phyloP scores from a whole-genome alignment of 164 flowering plant genomes.

The Echeveria elegans region DNA sequence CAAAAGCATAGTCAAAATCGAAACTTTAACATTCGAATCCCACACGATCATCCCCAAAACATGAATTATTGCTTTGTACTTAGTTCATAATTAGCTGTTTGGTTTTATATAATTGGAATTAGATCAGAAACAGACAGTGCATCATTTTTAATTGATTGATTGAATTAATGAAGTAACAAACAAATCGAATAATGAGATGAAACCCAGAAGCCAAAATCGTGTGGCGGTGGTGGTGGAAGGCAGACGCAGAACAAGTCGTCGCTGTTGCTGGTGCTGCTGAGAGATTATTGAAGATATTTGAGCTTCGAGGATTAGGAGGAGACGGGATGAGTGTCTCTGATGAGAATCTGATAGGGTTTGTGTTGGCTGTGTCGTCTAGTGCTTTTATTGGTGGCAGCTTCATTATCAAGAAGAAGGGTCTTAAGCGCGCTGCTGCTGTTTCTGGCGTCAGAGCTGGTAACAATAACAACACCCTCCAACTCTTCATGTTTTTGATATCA shows the following conservation, averaged over 20 bases:
- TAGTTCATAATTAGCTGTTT: background rate
- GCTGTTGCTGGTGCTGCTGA: too few relatives aligned
- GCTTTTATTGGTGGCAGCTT: conserved; percentile 72
- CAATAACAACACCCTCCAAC: too few relatives aligned
- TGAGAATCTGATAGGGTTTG: background rate
- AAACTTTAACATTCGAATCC: background rate
- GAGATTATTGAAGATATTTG: too few relatives aligned
- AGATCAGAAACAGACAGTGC: background rate
- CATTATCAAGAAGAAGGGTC: conserved; percentile 80
- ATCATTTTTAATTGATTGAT: background rate
- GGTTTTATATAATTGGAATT: background rate
- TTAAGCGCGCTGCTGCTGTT: conserved; percentile 56
- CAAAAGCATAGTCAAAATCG: background rate
- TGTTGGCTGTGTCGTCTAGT: conserved; percentile 17
- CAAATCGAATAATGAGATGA: background rate
- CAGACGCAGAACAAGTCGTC: too few relatives aligned
- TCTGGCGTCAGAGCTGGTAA: conserved; percentile 81
- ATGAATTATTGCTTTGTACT: background rate
- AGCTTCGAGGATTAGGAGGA: too few relatives aligned
- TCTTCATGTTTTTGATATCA: background rate
- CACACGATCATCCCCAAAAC: too few relatives aligned
- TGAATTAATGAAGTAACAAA: conserved; percentile 1
- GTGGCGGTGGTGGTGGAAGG: too few relatives aligned
- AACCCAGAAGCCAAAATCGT: too few relatives aligned
- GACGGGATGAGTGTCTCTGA: background rate